Conservation (phyloP, 495 filamentous ascomycete species). For the Polyplosphaeria fusca region DNA sequence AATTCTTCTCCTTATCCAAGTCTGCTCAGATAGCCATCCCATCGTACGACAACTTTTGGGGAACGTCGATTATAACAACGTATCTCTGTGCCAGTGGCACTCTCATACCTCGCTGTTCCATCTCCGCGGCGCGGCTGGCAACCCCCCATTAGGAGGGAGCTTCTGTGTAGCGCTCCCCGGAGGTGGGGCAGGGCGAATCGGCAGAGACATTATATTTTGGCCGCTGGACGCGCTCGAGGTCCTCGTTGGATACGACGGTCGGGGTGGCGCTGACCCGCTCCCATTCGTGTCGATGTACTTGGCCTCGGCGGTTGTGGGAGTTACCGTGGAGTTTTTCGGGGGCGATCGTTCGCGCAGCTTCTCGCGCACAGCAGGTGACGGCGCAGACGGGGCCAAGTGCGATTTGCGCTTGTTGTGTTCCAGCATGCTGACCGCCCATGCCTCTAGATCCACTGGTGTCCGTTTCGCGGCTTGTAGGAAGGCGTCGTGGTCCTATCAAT, state of each 20-base stretch:
- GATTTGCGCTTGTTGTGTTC: conserved; percentile 88
- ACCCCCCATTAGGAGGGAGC: conserved; percentile 17
- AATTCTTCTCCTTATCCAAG: too few species aligned
- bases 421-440: conserved; percentile 89
- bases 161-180: conserved; percentile 9
- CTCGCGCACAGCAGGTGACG: conserved; percentile 22
- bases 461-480: conserved; percentile 94
- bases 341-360: conserved; percentile 28
- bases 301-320: conserved; percentile 7
- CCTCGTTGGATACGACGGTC: conserved; percentile 28
- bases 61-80: too few species aligned
- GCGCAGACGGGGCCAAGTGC: conserved; percentile 54
- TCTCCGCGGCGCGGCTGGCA: conserved; percentile 24
- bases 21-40: too few species aligned
- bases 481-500: conserved; percentile 71
- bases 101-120: conserved; percentile 30
- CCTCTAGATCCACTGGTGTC: conserved; percentile 83
- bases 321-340: conserved; percentile 6
- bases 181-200: conserved; percentile 30
- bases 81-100: too few species aligned
- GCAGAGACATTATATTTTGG: conserved; percentile 32
- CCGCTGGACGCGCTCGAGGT: conserved; percentile 31
- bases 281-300: conserved; percentile 21
- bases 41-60: too few species aligned
- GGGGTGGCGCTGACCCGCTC: conserved; percentile 9